phyloP scores from a whole-genome alignment of 2,329 filamentous ascomycete genomes.

The Pseudopyrenochaeta lycopersici region DNA sequence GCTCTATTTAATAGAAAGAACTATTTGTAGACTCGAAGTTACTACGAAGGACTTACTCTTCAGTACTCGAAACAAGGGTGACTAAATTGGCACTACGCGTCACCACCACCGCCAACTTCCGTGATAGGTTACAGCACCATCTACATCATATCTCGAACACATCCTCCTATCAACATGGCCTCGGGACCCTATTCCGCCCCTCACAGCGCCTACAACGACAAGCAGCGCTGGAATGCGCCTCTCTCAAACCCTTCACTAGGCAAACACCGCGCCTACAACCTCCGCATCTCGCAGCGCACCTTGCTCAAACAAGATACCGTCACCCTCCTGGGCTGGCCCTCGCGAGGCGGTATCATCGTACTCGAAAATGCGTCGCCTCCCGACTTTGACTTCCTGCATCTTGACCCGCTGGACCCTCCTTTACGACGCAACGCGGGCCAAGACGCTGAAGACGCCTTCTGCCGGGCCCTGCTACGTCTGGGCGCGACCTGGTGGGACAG shows the following conservation, averaged over 20 bases:
- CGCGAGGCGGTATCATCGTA: conserved; percentile 20
- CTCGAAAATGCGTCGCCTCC: conserved; percentile 15
- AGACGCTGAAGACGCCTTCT: conserved; percentile 18
- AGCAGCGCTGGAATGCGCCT: background rate
- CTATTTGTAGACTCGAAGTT: too few relatives aligned
- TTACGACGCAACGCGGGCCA: conserved; percentile 7
- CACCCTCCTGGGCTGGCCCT: conserved; percentile 14
- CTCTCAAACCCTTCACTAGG: conserved; percentile 1
- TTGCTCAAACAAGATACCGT: conserved; percentile 7
- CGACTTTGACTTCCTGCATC: conserved; percentile 23
- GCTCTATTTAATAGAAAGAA: too few relatives aligned
- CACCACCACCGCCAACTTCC: too few relatives aligned
- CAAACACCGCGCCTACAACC: conserved; percentile 8
- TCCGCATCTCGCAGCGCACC: conserved; percentile 13
- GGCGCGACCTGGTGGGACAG: conserved; percentile 26
- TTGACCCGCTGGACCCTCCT: conserved; percentile 18
- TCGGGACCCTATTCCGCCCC: too few relatives aligned
- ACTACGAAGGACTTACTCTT: too few relatives aligned
- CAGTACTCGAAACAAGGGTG: too few relatives aligned
- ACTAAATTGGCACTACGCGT: too few relatives aligned
- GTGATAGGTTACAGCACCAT: too few relatives aligned
- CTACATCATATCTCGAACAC: too few relatives aligned
- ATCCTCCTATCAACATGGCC: too few relatives aligned
- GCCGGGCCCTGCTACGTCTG: conserved; percentile 19
- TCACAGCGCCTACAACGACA: background rate